Evolutionary conservation across 2,329 filamentous ascomycete genomes (phyloP).

Genomic region (Sporothrix mexicana): DNA sequence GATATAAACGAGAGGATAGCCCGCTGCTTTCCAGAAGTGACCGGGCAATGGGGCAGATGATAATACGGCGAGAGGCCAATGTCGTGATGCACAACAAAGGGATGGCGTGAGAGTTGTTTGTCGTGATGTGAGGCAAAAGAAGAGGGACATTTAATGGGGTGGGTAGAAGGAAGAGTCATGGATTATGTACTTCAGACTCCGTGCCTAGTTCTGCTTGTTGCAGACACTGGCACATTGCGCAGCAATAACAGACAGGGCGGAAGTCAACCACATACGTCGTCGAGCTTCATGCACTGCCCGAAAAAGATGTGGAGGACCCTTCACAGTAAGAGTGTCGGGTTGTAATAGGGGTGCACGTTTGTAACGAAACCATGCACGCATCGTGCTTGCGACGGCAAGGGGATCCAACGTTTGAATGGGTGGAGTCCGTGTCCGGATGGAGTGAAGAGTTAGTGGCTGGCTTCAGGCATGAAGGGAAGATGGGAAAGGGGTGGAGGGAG

Average conservation of each 20-base stretch:
- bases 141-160: background rate
- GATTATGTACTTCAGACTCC: conserved; percentile 8
- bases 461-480: conserved; percentile 24
- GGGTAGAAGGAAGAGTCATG: conserved; percentile 1
- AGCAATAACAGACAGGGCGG: no score
- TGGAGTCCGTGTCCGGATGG: background rate
- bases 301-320: background rate
- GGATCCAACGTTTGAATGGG: background rate
- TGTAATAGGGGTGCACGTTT: background rate
- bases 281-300: background rate
- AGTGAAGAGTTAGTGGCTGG: background rate
- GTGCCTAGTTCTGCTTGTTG: no score
- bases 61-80: background rate
- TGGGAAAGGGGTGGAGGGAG: background rate
- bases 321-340: background rate
- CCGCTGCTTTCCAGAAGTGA: conserved; percentile 32
- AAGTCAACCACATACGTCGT: background rate
- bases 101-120: background rate
- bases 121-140: background rate
- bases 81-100: background rate
- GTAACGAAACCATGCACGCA: background rate
- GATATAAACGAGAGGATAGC: conserved; percentile 30
- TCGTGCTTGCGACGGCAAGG: background rate
- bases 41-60: background rate
- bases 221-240: no score